Evolutionary conservation across 2,329 filamentous ascomycete genomes (phyloP), one percentile per base, ranked within the genome.

Genomic region (Paracamarosporium sp.): DNA sequence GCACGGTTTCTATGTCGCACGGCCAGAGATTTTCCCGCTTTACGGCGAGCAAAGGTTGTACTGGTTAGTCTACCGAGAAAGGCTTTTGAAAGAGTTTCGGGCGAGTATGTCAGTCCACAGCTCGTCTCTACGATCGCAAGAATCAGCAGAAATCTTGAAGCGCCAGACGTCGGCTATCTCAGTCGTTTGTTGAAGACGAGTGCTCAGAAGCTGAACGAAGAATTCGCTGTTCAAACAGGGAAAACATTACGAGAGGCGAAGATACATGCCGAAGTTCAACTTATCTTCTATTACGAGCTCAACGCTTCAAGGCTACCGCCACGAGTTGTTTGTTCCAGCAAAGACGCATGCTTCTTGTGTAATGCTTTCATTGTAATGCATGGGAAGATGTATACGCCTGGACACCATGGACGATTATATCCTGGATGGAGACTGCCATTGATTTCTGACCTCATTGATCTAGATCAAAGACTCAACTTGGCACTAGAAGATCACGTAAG

Each of bases 331-430:
- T 77, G 77, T 52, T 81, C 81, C 3, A 81, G 77, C 70, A 85
- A 85, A 55, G 77, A 80, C 50, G 79, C 82, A 1, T 85, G 82
- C 61, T 84, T 80, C 62, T 73, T 85, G 0, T 85, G 82, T 65
- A 80, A 83, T 50, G 66, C 76, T 6, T 80, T 84, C 57, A 75
- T 85, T n/a, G 51, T 61, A 1, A 61, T 76, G 13, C 78, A 83
- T 56, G 76, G 78, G 2, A 72, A 70, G 38, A 78, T 81, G 36
- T 60, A 79, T 41, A 77, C 76, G 1, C 78, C 80, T 3, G 71
- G 69, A 38, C 77, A 72, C 2, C 81, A 85, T 46, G 79, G 80
- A 3, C 76, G 57, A 35, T 55, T 85, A 1, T 83, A 85, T 62
- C 66, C 74, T 0, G 69, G 71, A 6, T 85, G 82, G 82, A 71